Evolutionary conservation across 441 rosid species (phyloP).

Genomic region (Cnidoscolus chayamansa): DNA sequence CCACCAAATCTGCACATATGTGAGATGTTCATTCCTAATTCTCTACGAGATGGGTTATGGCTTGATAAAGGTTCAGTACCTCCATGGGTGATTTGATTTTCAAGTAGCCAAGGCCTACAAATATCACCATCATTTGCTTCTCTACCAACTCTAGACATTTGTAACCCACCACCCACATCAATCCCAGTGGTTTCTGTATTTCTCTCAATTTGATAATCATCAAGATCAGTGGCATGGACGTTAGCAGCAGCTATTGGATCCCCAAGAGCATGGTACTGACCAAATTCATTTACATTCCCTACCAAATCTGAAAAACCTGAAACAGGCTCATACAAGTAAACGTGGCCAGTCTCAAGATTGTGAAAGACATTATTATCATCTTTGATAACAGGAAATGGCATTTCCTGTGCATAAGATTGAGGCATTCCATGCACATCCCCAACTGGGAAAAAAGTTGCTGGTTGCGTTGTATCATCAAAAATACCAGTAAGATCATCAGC

Average conservation of each 20-base stretch:
- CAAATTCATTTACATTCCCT: slow-evolving; percentile 3
- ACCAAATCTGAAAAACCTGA: slow-evolving; percentile 1
- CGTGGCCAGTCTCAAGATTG: slow-evolving; percentile 7
- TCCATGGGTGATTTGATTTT: not conserved
- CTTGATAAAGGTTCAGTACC: not conserved
- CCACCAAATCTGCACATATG: slow-evolving; percentile 6
- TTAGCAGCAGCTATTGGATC: not conserved
- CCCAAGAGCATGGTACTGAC: slow-evolving; percentile 2
- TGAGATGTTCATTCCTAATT: not conserved
- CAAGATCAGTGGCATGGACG: slow-evolving; percentile 5
- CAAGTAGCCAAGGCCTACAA: not conserved
- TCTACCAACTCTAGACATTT: slow-evolving; percentile 5
- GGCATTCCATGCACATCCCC: slow-evolving; percentile 16
- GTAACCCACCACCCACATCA: not conserved
- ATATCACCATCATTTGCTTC: slow-evolving; percentile 3
- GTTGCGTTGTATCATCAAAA: slow-evolving; percentile 2
- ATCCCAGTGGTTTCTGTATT: not conserved
- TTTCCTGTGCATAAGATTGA: slow-evolving; percentile 6
- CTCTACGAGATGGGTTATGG: not conserved
- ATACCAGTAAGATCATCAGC: slow-evolving; percentile 11
- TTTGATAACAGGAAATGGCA: slow-evolving; percentile 12
- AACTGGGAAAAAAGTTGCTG: slow-evolving; percentile 1
- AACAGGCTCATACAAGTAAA: slow-evolving; percentile 11
- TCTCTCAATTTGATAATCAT: slow-evolving; percentile 3
- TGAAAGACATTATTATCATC: slow-evolving; percentile 2